Conservation (phyloP, 2,329 filamentous ascomycete species). For the Geosmithia flava region DNA sequence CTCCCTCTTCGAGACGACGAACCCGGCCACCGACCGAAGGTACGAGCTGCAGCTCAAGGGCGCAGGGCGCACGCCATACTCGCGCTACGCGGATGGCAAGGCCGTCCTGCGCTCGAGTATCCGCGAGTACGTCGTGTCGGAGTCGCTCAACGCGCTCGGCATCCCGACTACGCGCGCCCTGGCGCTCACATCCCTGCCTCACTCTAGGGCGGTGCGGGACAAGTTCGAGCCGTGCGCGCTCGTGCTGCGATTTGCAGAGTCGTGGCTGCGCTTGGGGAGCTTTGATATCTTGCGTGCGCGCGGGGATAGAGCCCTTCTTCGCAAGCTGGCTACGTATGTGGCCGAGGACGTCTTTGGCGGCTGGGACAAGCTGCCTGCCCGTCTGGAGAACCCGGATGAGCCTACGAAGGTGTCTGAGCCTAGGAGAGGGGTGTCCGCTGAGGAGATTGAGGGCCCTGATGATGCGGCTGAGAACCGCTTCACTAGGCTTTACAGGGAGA, state of each 20-base stretch:
- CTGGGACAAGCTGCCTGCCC: constrained; percentile 70
- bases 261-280: constrained; percentile 86
- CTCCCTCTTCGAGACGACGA: constrained; percentile 81
- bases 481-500: constrained; percentile 73
- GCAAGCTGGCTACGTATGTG: constrained; percentile 67
- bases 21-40: constrained; percentile 53
- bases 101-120: constrained; percentile 89
- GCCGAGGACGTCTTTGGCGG: constrained; percentile 80
- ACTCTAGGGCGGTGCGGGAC: constrained; percentile 65
- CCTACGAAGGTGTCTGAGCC: constrained; percentile 27
- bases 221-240: constrained; percentile 81
- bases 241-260: constrained; percentile 80
- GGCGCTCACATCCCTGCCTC: constrained; percentile 64
- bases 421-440: constrained; percentile 37
- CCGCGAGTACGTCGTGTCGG: constrained; percentile 85
- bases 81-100: constrained; percentile 89
- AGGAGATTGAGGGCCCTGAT: constrained; percentile 53
- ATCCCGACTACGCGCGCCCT: constrained; percentile 84
- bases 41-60: constrained; percentile 95
- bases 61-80: constrained; percentile 87
- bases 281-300: constrained; percentile 84
- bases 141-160: constrained; percentile 71
- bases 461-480: constrained; percentile 75
- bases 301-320: constrained; percentile 62
- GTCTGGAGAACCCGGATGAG: constrained; percentile 37